Conservation (phyloP, 768 basidiomycete species). For the Galerina marginata region DNA sequence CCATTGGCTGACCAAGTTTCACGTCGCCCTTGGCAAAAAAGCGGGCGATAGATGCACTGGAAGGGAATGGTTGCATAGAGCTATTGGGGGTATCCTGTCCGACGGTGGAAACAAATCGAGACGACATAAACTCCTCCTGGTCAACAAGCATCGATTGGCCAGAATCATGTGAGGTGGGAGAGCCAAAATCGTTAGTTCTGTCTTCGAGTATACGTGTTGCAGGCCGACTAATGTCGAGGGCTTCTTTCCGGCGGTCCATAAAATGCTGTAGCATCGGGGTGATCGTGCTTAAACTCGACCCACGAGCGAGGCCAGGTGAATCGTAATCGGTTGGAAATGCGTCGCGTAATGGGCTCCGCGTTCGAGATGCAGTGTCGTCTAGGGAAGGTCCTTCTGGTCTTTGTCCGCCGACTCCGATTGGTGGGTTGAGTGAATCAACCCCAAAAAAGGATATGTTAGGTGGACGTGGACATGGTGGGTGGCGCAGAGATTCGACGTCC, state of each 20-base stretch:
- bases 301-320: not conserved
- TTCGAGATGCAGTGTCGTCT: not conserved
- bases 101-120: not conserved
- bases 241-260: not conserved
- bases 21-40: not conserved
- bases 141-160: not conserved
- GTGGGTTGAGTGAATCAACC: not conserved
- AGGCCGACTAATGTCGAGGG: not conserved
- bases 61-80: slow-evolving; percentile 17
- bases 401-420: slow-evolving; percentile 13
- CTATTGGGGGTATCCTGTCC: slow-evolving; percentile 4
- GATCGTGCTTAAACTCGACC: not conserved
- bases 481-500: slow-evolving; percentile 33
- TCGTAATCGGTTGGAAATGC: not conserved
- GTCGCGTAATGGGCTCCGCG: not conserved
- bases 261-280: not conserved
- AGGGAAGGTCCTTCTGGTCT: slow-evolving; percentile 2
- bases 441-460: slow-evolving; percentile 22
- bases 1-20: not conserved
- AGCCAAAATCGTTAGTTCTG: not conserved
- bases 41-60: slow-evolving; percentile 15
- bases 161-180: not conserved
- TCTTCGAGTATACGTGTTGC: not conserved
- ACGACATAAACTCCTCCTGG: not conserved
- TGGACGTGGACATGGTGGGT: slow-evolving; percentile 30